Evolutionary conservation across 441 rosid genomes (phyloP), one percentile per base, ranked within the genome.

Genomic region (Mallotus repandus): DNA sequence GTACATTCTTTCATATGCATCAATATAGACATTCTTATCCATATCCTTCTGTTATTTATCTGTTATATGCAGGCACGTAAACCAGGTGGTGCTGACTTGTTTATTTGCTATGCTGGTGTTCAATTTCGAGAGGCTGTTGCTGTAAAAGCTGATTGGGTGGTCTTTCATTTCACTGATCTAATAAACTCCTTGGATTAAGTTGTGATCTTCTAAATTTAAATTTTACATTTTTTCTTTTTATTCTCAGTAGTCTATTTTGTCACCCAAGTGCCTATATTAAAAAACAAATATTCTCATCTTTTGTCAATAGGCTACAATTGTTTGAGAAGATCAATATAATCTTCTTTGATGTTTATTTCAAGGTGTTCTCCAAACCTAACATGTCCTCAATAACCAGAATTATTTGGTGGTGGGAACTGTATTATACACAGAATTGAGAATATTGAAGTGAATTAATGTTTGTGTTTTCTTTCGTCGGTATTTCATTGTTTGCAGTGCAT

Each of bases 41-140:
- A 29, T 52, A 18, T 70, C 8, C 10, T 4, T 76, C 22, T 49
- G 57, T 46, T 63, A n/a, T 64, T 38, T 12, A 29, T 50, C 46
- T 29, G 9, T 52, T 32, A 56, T 38, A 62, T 72, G 55, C 76
- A 96, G 99, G 98, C 99, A 46, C 90, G 93, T 38, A 75, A 80
- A 82, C 95, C 95, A 25, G 99, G 92, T 77, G 97, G 98, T 8
- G 97, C 97, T 0, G 94, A 89, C 75, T 53, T 96, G 82, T 96
- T 90, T 82, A 77, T 96, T 65, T 93, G 99, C 85, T 96, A 90
- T 25, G 98, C 80, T 0, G 97, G 97, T 52, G 97, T 91, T 73
- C 94, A 91, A 77, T 91, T 83, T 68, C 91, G 98, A 67, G 94
- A 86, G 64, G 79, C 92, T 7, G 98, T 90, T 63, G 98, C 98